Evolutionary conservation across 2,329 filamentous ascomycete genomes (phyloP).

Genomic region (Westerdykella ornata): DNA sequence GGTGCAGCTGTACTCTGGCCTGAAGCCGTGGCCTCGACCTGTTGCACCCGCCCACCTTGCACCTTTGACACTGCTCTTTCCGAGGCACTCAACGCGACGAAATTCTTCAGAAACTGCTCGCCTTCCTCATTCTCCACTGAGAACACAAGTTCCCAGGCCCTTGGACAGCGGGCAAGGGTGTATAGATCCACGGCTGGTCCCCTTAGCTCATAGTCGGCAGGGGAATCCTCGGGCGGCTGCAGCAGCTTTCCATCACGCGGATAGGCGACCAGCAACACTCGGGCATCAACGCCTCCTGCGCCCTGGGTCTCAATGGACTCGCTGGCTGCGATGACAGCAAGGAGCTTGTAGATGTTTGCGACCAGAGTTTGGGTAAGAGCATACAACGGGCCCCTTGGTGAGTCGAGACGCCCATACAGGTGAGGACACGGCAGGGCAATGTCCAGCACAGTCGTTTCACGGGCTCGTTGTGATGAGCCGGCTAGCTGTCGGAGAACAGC

Average conservation of each 20-base stretch:
- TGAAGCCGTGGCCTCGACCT: constrained; percentile 7
- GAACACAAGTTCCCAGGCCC: constrained; percentile 60
- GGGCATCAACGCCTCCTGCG: constrained; percentile 65
- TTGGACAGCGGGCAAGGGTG: constrained; percentile 44
- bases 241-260: constrained; percentile 27
- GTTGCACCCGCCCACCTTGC: constrained; percentile 30
- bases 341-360: constrained; percentile 69
- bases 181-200: constrained; percentile 48
- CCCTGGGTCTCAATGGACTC: constrained; percentile 57
- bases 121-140: constrained; percentile 60
- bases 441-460: constrained; percentile 44
- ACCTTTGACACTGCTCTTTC: constrained; percentile 28
- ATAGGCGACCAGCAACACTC: constrained; percentile 67
- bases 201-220: constrained; percentile 26
- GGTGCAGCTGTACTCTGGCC: constrained; percentile 1
- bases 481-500: constrained; percentile 40
- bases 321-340: constrained; percentile 64
- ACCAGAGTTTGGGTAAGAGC: constrained; percentile 64
- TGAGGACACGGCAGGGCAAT: constrained; percentile 59
- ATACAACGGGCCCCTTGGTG: constrained; percentile 56
- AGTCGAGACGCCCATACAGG: constrained; percentile 47
- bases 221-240: constrained; percentile 15
- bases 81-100: constrained; percentile 30
- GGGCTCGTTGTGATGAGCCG: constrained; percentile 22
- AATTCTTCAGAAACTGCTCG: constrained; percentile 50